phyloP scores from a whole-genome alignment of 331 rosid species.

The Saraca asoca region DNA sequence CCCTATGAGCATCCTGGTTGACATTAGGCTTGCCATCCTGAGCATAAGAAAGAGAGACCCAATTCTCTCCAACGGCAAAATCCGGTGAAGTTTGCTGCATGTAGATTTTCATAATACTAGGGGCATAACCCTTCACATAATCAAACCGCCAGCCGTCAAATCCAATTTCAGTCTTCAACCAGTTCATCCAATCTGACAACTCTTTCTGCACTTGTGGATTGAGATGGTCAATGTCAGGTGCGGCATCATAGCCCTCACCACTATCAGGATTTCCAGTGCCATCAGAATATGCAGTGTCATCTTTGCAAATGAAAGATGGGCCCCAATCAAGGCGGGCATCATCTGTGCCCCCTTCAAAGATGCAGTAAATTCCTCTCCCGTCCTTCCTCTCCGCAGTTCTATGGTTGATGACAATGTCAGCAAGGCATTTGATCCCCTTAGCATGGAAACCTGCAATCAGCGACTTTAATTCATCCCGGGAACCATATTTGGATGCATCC shows the following conservation, averaged over 20 bases:
- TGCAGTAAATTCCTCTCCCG: slow-evolving; percentile 68
- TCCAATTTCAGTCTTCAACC: slow-evolving; percentile 80
- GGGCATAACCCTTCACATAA: slow-evolving; percentile 62
- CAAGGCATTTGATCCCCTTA: slow-evolving; percentile 61
- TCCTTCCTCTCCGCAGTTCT: slow-evolving; percentile 80
- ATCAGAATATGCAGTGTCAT: slow-evolving; percentile 65
- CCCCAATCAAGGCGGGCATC: slow-evolving; percentile 83
- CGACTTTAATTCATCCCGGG: slow-evolving; percentile 61
- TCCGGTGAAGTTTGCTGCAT: slow-evolving; percentile 60
- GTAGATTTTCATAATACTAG: slow-evolving; percentile 53
- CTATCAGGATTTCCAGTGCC: slow-evolving; percentile 78
- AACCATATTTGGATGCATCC: slow-evolving; percentile 66
- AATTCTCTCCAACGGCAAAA: slow-evolving; percentile 79
- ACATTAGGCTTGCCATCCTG: slow-evolving; percentile 44
- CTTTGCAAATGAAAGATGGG: slow-evolving; percentile 67
- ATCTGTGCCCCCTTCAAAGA: slow-evolving; percentile 82
- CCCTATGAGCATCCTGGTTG: slow-evolving; percentile 58
- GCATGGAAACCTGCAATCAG: slow-evolving; percentile 47
- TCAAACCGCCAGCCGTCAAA: slow-evolving; percentile 81
- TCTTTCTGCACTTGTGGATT: slow-evolving; percentile 68
- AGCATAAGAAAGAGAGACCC: slow-evolving; percentile 44
- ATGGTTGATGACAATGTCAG: slow-evolving; percentile 91
- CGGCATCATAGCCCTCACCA: slow-evolving; percentile 40
- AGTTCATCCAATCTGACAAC: slow-evolving; percentile 78
- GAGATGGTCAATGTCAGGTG: slow-evolving; percentile 85